Conservation (phyloP, 192 early-diverging fungal genomes). For the Gaertneriomyces semiglobifer region DNA sequence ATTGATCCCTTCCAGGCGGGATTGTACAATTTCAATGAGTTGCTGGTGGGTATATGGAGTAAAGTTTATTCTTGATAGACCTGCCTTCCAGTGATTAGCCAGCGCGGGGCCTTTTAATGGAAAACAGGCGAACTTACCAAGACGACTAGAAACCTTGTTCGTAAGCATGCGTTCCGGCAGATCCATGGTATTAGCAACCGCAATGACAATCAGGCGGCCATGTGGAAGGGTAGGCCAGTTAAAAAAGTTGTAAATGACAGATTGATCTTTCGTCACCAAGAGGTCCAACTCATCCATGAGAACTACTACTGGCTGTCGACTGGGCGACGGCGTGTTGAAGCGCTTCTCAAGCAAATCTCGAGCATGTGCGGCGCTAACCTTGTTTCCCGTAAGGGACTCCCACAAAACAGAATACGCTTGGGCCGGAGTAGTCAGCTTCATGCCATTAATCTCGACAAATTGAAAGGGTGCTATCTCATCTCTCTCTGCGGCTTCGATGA, state of each 20-base stretch:
- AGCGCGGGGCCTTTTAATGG: neutral
- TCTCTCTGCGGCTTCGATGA: slow-evolving; percentile 57
- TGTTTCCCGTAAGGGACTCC: slow-evolving; percentile 61
- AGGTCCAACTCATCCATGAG: slow-evolving; percentile 97
- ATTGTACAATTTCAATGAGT: slow-evolving; percentile 79
- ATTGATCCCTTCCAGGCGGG: slow-evolving; percentile 67
- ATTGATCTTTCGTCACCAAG: slow-evolving; percentile 85
- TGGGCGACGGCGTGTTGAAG: slow-evolving; percentile 56
- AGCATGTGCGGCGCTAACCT: slow-evolving; percentile 72
- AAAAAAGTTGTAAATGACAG: slow-evolving; percentile 97
- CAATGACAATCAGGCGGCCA: slow-evolving; percentile 86
- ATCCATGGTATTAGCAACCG: slow-evolving; percentile 99
- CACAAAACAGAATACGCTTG: slow-evolving; percentile 84
- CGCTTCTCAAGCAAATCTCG: slow-evolving; percentile 66
- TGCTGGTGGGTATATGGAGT: slow-evolving; percentile 86
- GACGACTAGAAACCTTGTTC: slow-evolving; percentile 84
- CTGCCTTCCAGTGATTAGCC: slow-evolving; percentile 35
- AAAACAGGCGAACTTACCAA: slow-evolving; percentile 56
- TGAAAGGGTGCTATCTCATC: slow-evolving; percentile 63
- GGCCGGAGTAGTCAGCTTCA: slow-evolving; percentile 90
- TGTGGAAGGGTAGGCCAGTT: slow-evolving; percentile 88
- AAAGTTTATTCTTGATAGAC: slow-evolving; percentile 87
- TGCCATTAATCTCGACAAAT: slow-evolving; percentile 95
- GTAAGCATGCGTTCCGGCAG: slow-evolving; percentile 87
- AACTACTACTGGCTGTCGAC: slow-evolving; percentile 63